Evolutionary conservation across 306 rosid species (phyloP).

Genomic region (Cucumis hystrix): DNA sequence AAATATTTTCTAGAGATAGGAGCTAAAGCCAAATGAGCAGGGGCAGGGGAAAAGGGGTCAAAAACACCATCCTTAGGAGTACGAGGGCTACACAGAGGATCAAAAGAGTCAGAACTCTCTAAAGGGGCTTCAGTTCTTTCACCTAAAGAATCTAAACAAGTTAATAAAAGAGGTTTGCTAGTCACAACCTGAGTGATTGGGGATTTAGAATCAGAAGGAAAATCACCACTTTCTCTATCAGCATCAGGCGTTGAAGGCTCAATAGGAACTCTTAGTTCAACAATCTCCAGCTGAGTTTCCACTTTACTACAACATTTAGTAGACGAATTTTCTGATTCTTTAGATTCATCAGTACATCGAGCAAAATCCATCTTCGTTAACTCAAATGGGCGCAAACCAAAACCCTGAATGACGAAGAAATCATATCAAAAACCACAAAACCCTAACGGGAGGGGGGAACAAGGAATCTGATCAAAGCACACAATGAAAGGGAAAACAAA

Average conservation of each 20-base stretch:
- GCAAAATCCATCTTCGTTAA: not conserved
- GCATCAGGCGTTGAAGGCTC: slow-evolving; percentile 53
- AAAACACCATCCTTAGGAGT: slow-evolving; percentile 58
- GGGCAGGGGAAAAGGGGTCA: slow-evolving; percentile 65
- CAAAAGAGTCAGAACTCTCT: not conserved
- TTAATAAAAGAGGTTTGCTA: slow-evolving; percentile 13
- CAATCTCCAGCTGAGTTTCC: slow-evolving; percentile 13
- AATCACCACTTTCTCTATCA: slow-evolving; percentile 47
- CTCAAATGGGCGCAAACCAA: not conserved
- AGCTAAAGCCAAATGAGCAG: slow-evolving; percentile 30
- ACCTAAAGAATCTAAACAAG: slow-evolving; percentile 9
- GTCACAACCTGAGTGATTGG: slow-evolving; percentile 26
- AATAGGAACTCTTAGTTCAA: slow-evolving; percentile 10
- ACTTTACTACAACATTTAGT: not conserved
- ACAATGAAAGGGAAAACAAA: not conserved
- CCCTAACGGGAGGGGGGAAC: not conserved
- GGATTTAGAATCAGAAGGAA: slow-evolving; percentile 20
- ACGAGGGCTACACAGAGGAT: slow-evolving; percentile 28
- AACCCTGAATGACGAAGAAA: not conserved
- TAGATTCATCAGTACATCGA: slow-evolving; percentile 6
- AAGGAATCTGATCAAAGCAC: not conserved
- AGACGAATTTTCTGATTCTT: slow-evolving; percentile 5
- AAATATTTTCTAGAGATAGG: slow-evolving; percentile 34
- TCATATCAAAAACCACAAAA: not conserved
- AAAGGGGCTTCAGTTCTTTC: slow-evolving; percentile 1